Conservation (phyloP, 148 eudicot species). For the Rhododendron ferrugineum region DNA sequence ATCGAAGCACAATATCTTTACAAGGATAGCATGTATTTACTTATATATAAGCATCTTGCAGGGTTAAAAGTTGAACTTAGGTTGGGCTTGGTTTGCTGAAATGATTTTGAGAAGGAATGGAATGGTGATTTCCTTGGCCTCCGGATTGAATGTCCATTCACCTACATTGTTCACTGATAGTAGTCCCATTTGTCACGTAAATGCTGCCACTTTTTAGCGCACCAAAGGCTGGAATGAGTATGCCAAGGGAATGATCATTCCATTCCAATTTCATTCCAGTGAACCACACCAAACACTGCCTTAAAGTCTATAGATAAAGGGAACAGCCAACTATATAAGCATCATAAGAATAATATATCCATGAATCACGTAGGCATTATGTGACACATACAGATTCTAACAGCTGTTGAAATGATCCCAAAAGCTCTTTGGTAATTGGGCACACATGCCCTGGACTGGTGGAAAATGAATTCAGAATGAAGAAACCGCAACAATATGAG, state of each 20-base stretch:
- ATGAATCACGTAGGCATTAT: neutral
- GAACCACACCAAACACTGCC: neutral
- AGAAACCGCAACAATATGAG: neutral
- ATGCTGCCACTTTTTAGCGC: neutral
- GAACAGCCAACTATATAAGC: slow-evolving; percentile 2
- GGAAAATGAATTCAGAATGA: neutral
- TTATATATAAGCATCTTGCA: neutral
- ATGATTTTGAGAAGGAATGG: neutral
- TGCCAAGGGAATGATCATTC: neutral
- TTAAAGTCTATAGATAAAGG: neutral
- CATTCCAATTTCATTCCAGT: neutral
- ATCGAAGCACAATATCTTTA: neutral
- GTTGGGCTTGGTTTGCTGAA: neutral
- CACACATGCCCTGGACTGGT: neutral
- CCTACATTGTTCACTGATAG: neutral
- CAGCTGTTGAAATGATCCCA: neutral
- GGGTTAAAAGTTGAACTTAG: neutral
- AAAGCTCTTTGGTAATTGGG: neutral
- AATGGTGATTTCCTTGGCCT: neutral
- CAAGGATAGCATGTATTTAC: neutral
- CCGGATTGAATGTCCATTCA: neutral
- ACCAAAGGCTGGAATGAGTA: neutral
- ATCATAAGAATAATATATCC: slow-evolving; percentile 2
- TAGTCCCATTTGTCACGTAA: neutral
- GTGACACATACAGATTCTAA: neutral